Base-by-base conservation (phyloP, 2,329 filamentous ascomycete genomes). In the Passalora sequoiae region DNA sequence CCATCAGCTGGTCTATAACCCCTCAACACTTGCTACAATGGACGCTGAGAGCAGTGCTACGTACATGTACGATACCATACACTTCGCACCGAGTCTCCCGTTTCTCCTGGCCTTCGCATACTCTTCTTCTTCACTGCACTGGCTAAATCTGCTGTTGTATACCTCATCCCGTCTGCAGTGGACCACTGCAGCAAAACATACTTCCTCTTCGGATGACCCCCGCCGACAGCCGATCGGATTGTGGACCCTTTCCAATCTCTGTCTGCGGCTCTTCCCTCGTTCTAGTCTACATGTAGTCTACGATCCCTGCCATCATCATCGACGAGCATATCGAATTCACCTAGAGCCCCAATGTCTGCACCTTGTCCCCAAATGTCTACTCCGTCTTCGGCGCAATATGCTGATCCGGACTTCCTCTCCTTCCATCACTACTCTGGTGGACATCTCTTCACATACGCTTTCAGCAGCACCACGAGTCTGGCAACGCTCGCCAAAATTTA, bases 371-470 rank as follows among this genome's bases (percentile, higher is more conserved):
- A n/a, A 36, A 21, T 21, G 12, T 25, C 16, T 17, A 40, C 38
- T 30, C 22, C 31, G 31, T 21, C 21, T 31, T 37, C 38, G 39
- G 38, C 39, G 16, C 33, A 43, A 22, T 10, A 46, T 46, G 44
- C 32, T 27, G 27, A 43, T 46, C 8, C 31, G 40, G 38, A 24
- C 16, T n/a, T 22, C 13, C 30, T 9, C 9, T 43, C 31, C 31
- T 20, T 37, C 31, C 16, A 9, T 27, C 24, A 20, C 15, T 25
- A 17, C 40, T 27, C 20, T 29, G 22, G n/a, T 32, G 19, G 31
- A 32, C 25, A 1, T 4, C n/a, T 9, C 19, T 20, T 10, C 33
- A 20, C 3, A 15, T 30, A 30, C 28, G 16, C 13, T 21, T 24
- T 20, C 28, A 24, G 21, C 17, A 13, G 27, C 3, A 13, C 20